Evolutionary conservation across 2,329 filamentous ascomycete species (phyloP).

Genomic region (Colletotrichum costaricense): DNA sequence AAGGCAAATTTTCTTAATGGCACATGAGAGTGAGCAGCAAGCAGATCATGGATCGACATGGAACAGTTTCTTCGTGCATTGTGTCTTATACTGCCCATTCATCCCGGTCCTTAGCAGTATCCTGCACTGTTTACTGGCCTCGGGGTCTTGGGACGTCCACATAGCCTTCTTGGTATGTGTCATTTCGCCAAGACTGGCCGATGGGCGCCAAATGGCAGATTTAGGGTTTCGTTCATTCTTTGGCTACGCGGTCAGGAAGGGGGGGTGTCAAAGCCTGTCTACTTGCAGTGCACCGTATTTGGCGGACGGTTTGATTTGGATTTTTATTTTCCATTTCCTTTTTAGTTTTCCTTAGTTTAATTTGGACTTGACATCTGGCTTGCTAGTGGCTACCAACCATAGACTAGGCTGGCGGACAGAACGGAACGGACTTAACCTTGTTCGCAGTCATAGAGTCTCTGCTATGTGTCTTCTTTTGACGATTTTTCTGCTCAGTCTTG

Average conservation of each 20-base stretch:
- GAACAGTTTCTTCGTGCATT: neutral
- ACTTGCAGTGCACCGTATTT: neutral
- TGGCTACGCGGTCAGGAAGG: neutral
- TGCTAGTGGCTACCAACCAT: neutral
- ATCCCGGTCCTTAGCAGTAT: neutral
- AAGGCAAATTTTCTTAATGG: neutral
- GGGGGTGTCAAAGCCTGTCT: neutral
- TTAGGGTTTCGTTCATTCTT: conserved; percentile 2
- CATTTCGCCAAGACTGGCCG: conserved; percentile 24
- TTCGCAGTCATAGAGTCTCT: neutral
- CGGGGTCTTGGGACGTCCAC: conserved; percentile 19
- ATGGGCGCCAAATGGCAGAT: conserved; percentile 20
- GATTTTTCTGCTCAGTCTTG: neutral
- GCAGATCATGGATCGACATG: neutral
- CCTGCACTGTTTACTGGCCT: neutral
- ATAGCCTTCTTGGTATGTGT: conserved; percentile 26
- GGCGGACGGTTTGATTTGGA: neutral
- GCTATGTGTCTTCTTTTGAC: too few species aligned
- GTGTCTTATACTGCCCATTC: neutral
- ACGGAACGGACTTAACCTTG: neutral
- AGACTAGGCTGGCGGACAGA: neutral
- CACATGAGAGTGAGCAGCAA: neutral
- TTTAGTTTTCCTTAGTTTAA: neutral
- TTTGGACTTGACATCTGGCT: neutral
- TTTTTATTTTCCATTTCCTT: neutral